These are phyloP conservation scores for Raphanus raphanistrum DNA, from an alignment of 345 rosid species.

Conservation along the genomic window DNA sequence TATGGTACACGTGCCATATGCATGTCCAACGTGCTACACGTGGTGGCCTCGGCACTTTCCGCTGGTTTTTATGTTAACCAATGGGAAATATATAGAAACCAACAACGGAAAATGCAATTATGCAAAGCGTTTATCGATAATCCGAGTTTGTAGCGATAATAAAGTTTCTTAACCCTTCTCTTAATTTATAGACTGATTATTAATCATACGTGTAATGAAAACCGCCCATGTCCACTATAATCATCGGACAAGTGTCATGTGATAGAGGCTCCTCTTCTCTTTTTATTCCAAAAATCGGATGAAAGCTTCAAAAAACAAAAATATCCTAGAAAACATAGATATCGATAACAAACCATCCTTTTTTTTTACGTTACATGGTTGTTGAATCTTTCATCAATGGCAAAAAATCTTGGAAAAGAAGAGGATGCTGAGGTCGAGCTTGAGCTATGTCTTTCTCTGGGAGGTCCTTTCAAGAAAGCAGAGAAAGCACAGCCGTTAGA, in stretches of 20 bases:
- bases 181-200: background rate
- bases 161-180: constrained; percentile 26
- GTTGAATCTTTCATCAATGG: constrained; percentile 23
- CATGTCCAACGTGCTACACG: constrained; percentile 21
- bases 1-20: constrained; percentile 22
- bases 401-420: constrained; percentile 35
- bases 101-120: constrained; percentile 9
- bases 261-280: background rate
- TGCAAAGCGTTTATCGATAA: constrained; percentile 33
- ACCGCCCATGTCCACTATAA: constrained; percentile 15
- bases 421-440: constrained; percentile 52
- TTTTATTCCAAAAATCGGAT: constrained; percentile 8
- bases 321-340: background rate
- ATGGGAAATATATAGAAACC: background rate
- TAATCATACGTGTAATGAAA: constrained; percentile 43
- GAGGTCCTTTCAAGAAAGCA: constrained; percentile 47
- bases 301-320: background rate
- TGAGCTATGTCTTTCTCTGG: constrained; percentile 61
- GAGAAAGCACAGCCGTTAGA: constrained; percentile 28
- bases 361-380: constrained; percentile 8
- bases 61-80: constrained; percentile 33
- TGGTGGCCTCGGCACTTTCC: constrained; percentile 15
- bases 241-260: constrained; percentile 52
- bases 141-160: constrained; percentile 35
- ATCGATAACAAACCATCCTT: background rate